These are phyloP conservation scores for Closterium sp. DNA, from an alignment of 139 green algal species.

Conservation along the genomic window DNA sequence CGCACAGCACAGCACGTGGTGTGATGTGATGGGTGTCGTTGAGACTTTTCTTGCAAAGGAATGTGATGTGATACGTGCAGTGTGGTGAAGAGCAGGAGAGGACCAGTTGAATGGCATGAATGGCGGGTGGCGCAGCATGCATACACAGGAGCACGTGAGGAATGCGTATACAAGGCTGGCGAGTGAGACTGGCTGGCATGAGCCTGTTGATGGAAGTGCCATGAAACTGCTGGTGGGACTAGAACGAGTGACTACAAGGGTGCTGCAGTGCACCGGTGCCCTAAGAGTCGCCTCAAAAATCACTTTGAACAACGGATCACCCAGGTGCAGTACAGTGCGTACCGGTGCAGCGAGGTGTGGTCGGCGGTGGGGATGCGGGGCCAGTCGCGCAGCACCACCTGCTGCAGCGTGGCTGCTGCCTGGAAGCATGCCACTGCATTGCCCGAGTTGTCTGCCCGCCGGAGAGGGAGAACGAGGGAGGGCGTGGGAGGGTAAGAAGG, in stretches of 20 bases:
- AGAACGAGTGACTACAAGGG: neutral
- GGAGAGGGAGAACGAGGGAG: neutral
- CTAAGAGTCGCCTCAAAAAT: too few species aligned
- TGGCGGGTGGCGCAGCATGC: too few species aligned
- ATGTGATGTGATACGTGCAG: too few species aligned
- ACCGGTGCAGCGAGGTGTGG: neutral
- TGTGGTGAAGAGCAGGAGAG: neutral
- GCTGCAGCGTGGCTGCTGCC: neutral
- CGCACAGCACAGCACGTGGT: too few species aligned
- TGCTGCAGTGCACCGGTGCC: too few species aligned
- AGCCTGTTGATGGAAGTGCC: neutral
- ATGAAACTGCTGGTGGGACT: neutral
- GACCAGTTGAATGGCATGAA: neutral
- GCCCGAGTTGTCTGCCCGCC: neutral
- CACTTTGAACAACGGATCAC: too few species aligned
- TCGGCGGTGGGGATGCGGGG: neutral
- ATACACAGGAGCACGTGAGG: too few species aligned
- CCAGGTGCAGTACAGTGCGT: neutral
- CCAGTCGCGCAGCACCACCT: neutral
- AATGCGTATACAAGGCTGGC: too few species aligned
- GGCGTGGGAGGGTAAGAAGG: neutral
- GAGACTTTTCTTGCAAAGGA: too few species aligned
- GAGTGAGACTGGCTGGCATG: too few species aligned
- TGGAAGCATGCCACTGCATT: conserved; percentile 1
- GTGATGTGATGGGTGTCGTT: too few species aligned